phyloP scores from a whole-genome alignment of 495 filamentous ascomycete species.

The Talaromyces nanjingensis region DNA sequence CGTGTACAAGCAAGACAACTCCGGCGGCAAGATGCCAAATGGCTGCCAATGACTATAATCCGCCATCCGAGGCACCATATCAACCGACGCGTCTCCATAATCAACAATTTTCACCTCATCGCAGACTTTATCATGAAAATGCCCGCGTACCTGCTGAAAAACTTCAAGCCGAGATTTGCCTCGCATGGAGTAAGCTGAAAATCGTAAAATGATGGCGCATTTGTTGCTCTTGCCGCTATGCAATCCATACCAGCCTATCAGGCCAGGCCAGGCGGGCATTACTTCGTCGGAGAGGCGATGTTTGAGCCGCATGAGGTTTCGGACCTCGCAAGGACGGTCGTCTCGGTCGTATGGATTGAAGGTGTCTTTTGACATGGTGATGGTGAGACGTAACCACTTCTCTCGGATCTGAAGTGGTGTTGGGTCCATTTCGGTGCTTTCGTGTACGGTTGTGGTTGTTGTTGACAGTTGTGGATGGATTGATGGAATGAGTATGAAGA shows the following conservation, averaged over 20 bases:
- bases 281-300: no score
- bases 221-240: not conserved
- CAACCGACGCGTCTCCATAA: not conserved
- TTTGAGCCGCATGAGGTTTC: no score
- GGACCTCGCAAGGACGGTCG: no score
- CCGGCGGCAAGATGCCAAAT: not conserved
- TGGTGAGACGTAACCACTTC: no score
- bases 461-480: no score
- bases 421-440: no score
- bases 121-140: not conserved
- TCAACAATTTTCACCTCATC: not conserved
- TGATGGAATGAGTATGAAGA: no score
- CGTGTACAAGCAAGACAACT: not conserved
- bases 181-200: not conserved
- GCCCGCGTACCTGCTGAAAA: not conserved
- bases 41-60: not conserved
- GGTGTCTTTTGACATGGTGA: no score
- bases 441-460: no score
- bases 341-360: no score
- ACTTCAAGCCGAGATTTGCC: not conserved
- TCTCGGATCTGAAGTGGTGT: no score
- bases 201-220: not conserved
- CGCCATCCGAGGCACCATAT: not conserved
- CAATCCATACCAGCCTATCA: not conserved
- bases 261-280: no score